These are phyloP conservation scores for Pseudozyma tsukubaensis DNA, from an alignment of 1,284 basidiomycete species.

Conservation along the genomic window DNA sequence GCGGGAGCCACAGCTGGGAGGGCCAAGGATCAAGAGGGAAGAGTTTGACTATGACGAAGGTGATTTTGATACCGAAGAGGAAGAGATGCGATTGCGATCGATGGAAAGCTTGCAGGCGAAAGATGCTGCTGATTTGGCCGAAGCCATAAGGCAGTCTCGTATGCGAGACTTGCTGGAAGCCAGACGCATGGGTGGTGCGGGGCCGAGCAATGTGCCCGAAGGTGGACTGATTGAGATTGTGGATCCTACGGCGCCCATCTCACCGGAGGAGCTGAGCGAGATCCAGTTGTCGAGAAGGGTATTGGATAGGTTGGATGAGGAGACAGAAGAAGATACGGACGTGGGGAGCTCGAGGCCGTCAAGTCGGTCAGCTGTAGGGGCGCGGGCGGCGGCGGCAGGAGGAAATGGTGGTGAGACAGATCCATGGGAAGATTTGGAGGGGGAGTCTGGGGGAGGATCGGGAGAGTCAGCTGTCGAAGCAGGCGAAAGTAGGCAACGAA, in stretches of 20 bases:
- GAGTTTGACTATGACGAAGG: constrained; percentile 16
- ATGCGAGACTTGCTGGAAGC: constrained; percentile 51
- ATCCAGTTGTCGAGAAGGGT: constrained; percentile 50
- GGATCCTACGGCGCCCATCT: constrained; percentile 37
- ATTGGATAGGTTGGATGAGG: constrained; percentile 59
- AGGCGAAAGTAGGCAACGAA: neutral
- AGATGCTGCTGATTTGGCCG: constrained; percentile 46
- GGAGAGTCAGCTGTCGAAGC: constrained; percentile 7
- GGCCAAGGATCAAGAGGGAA: constrained; percentile 36
- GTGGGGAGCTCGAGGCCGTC: constrained; percentile 21
- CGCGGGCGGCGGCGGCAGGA: neutral
- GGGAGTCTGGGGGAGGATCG: constrained; percentile 3
- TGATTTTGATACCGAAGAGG: constrained; percentile 12
- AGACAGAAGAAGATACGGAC: constrained; percentile 65
- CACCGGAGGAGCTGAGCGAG: constrained; percentile 32
- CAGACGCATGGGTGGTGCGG: constrained; percentile 49
- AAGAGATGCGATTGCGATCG: constrained; percentile 30
- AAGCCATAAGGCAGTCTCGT: constrained; percentile 41
- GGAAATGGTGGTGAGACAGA: constrained; percentile 26
- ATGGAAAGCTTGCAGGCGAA: constrained; percentile 47
- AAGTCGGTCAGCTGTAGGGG: constrained; percentile 4
- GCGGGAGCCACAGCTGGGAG: constrained; percentile 10
- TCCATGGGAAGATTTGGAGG: constrained; percentile 45
- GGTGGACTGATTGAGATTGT: constrained; percentile 29
- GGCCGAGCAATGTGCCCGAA: constrained; percentile 9